Evolutionary conservation across 2,329 filamentous ascomycete genomes (phyloP).

Genomic region (Colletotrichum chlorophyti): DNA sequence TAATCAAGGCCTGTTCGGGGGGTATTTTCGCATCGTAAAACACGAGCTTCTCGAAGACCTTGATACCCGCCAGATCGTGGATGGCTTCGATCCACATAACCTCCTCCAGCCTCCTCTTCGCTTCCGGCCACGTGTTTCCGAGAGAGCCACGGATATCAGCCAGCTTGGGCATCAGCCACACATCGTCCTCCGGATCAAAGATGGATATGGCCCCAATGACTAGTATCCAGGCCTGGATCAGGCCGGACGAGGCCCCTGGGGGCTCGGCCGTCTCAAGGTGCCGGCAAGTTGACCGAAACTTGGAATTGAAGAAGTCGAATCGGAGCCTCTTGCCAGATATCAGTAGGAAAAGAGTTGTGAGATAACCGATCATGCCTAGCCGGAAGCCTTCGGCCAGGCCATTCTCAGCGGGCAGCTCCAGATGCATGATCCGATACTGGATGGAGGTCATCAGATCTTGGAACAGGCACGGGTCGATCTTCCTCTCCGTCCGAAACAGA

Average conservation of each 20-base stretch:
- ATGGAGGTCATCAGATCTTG: constrained; percentile 16
- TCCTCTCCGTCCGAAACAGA: constrained; percentile 29
- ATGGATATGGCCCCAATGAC: constrained; percentile 34
- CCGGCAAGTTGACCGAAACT: neutral
- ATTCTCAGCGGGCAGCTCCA: neutral
- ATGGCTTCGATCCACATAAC: constrained; percentile 37
- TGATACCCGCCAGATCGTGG: constrained; percentile 32
- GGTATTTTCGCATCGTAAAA: constrained; percentile 7
- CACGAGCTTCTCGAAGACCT: constrained; percentile 20
- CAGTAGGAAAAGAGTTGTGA: constrained; percentile 37
- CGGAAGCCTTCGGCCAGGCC: constrained; percentile 23
- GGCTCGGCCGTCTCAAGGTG: neutral
- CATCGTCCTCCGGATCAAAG: constrained; percentile 28
- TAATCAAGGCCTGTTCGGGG: no score
- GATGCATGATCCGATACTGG: constrained; percentile 18
- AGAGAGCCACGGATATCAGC: constrained; percentile 13
- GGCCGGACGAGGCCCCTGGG: constrained; percentile 29
- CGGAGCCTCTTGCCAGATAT: constrained; percentile 29
- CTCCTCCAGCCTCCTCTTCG: constrained; percentile 26
- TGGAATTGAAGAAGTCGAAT: constrained; percentile 12
- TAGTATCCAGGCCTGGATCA: constrained; percentile 33
- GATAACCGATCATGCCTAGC: constrained; percentile 38
- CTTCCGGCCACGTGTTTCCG: constrained; percentile 32
- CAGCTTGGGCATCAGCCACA: constrained; percentile 33
- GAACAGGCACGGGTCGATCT: constrained; percentile 33